Conservation (phyloP, 2,329 filamentous ascomycete genomes). For the Aspergillus tubingensis region DNA sequence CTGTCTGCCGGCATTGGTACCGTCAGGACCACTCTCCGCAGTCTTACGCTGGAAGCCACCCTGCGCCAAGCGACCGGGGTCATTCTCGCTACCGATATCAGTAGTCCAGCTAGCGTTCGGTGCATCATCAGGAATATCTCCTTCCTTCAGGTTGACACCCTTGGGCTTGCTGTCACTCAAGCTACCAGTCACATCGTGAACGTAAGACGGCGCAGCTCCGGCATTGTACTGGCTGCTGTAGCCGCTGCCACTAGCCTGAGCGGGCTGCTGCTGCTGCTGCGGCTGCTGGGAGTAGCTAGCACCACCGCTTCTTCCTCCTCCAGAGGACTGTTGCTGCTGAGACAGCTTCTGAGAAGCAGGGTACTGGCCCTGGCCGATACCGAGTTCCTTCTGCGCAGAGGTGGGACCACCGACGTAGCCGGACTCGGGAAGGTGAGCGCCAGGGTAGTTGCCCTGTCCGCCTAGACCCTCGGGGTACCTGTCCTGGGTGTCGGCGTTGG, state of each 20-base stretch:
- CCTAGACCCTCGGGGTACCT: constrained; percentile 44
- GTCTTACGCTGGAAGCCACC: constrained; percentile 35
- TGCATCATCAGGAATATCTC: constrained; percentile 45
- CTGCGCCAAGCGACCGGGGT: constrained; percentile 55
- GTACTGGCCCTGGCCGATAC: constrained; percentile 27
- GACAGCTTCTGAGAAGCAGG: constrained; percentile 19
- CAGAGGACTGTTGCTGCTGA: not conserved
- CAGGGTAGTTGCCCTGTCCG: constrained; percentile 42
- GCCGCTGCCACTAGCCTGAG: constrained; percentile 28
- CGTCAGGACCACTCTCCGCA: constrained; percentile 32
- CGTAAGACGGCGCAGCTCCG: constrained; percentile 41
- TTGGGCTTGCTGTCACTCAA: constrained; percentile 48
- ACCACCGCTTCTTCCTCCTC: not conserved
- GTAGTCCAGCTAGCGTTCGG: constrained; percentile 54
- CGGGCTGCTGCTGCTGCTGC: not conserved
- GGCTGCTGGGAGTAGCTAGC: not conserved
- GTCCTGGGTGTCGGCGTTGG: constrained; percentile 47
- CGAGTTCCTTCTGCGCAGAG: constrained; percentile 34
- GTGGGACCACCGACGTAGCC: constrained; percentile 41
- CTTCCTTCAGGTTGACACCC: constrained; percentile 55
- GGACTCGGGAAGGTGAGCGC: constrained; percentile 34
- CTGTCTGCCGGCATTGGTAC: constrained; percentile 27
- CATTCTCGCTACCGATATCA: constrained; percentile 57
- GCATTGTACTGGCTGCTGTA: constrained; percentile 30
- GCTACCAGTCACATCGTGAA: constrained; percentile 37